A percentile compares a stretch with the other conserved stretches of the same genome.
phyloP scores from a whole-genome alignment of 768 basidiomycete genomes.

The Termitomyces sp. region DNA sequence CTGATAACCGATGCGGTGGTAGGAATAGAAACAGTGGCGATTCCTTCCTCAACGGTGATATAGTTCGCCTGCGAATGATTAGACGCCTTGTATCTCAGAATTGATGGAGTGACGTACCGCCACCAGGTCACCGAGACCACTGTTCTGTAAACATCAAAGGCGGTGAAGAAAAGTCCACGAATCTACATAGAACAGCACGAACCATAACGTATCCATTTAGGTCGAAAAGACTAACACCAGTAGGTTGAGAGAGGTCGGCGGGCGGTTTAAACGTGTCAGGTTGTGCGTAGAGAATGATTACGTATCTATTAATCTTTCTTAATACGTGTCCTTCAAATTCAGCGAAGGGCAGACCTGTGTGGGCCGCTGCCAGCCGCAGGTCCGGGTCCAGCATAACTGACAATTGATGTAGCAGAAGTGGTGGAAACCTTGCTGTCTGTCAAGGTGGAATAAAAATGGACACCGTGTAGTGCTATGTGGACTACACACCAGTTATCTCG shows the following conservation, averaged over 20 bases:
- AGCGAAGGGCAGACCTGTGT: conserved; percentile 50
- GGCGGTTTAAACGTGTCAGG: conserved; percentile 59
- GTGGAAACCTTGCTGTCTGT: conserved; percentile 35
- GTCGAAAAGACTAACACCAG: conserved; percentile 50
- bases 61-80: conserved; percentile 49
- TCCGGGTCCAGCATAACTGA: conserved; percentile 65
- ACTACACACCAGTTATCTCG: conserved; percentile 33
- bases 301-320: conserved; percentile 45
- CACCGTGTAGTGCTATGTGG: background rate
- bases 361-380: conserved; percentile 66
- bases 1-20: conserved; percentile 63
- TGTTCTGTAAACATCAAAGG: conserved; percentile 25
- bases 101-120: conserved; percentile 35
- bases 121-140: conserved; percentile 52
- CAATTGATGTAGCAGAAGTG: conserved; percentile 43
- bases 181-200: conserved; percentile 7
- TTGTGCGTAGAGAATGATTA: conserved; percentile 59
- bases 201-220: conserved; percentile 55
- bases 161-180: background rate
- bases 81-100: background rate
- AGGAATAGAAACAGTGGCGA: conserved; percentile 42
- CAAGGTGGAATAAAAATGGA: background rate
- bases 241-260: conserved; percentile 41
- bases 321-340: background rate
- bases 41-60: conserved; percentile 68